Percentiles rank a stretch among this genome's conserved stretches.
These are phyloP conservation scores for Eimeria praecox DNA, from an alignment of 169 alveolate genomes.

Conservation along the genomic window DNA sequence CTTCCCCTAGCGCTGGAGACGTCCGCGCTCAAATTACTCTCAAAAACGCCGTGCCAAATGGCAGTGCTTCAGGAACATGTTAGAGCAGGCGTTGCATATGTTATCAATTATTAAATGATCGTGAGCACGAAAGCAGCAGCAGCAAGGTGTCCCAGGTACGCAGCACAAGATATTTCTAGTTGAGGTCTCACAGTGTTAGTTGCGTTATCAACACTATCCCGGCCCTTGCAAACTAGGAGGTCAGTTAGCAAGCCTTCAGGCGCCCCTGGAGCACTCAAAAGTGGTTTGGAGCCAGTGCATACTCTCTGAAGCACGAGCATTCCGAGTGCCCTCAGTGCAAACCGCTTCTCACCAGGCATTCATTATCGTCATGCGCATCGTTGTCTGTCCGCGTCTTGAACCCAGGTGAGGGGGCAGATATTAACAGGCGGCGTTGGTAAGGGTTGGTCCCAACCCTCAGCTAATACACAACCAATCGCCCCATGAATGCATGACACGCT, in stretches of 20 bases:
- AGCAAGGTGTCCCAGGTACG: no score
- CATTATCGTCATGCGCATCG: not conserved
- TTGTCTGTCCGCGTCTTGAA: not conserved
- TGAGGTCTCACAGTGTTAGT: not conserved
- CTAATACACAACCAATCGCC: not conserved
- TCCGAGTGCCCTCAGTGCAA: not conserved
- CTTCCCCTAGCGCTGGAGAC: not conserved
- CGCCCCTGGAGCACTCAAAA: not conserved
- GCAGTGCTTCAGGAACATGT: not conserved
- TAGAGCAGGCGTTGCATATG: not conserved
- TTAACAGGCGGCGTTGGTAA: not conserved
- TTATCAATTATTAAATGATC: no score
- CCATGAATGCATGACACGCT: not conserved
- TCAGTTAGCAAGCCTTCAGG: not conserved
- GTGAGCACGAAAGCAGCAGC: no score
- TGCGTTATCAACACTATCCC: not conserved
- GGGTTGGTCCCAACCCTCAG: not conserved
- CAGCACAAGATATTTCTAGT: no score
- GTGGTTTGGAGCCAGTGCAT: not conserved
- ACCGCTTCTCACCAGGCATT: not conserved
- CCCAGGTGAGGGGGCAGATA: not conserved
- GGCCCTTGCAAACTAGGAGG: not conserved
- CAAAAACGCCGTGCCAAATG: not conserved
- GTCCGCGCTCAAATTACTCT: not conserved
- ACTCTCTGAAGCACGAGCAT: not conserved